Evolutionary conservation across 495 filamentous ascomycete genomes (phyloP).

Genomic region (Aspergillus avenaceus): DNA sequence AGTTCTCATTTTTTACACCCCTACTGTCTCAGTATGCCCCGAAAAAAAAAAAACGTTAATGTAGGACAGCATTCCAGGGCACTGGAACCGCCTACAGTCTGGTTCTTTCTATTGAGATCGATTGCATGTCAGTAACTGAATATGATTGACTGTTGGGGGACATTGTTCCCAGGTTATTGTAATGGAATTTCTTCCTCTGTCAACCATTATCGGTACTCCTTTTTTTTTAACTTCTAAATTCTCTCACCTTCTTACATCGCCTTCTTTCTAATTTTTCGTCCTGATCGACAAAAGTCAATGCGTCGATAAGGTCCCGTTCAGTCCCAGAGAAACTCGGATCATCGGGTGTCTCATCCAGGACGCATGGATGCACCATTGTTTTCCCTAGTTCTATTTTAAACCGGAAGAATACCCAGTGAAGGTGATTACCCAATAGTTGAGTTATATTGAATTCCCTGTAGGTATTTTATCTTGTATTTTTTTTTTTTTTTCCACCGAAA

Average conservation of each 20-base stretch:
- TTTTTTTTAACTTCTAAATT: background rate
- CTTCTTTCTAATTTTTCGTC: background rate
- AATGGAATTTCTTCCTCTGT: too few relatives aligned
- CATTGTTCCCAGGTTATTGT: too few relatives aligned
- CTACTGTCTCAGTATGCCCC: conserved; percentile 5
- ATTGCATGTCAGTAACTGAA: background rate
- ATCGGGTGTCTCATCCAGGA: background rate
- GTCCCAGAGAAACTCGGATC: conserved; percentile 7
- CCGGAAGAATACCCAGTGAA: background rate
- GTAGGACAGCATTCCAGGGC: conserved; percentile 8
- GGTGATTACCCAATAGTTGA: too few relatives aligned
- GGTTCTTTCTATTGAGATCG: background rate
- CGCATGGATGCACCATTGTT: background rate
- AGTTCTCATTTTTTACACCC: conserved; percentile 3
- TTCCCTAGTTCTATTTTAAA: background rate
- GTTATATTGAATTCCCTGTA: too few relatives aligned
- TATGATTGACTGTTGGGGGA: too few relatives aligned
- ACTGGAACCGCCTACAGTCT: background rate
- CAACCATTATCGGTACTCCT: background rate
- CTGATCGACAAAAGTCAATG: conserved; percentile 9
- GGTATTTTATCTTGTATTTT: too few relatives aligned
- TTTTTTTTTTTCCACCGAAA: too few relatives aligned
- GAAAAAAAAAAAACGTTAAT: background rate
- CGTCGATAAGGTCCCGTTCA: background rate
- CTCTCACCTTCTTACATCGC: background rate